Evolutionary conservation across 257 asterid species (phyloP), one percentile per base, ranked within the genome.

Genomic region (Nicotiana benthamiana): DNA sequence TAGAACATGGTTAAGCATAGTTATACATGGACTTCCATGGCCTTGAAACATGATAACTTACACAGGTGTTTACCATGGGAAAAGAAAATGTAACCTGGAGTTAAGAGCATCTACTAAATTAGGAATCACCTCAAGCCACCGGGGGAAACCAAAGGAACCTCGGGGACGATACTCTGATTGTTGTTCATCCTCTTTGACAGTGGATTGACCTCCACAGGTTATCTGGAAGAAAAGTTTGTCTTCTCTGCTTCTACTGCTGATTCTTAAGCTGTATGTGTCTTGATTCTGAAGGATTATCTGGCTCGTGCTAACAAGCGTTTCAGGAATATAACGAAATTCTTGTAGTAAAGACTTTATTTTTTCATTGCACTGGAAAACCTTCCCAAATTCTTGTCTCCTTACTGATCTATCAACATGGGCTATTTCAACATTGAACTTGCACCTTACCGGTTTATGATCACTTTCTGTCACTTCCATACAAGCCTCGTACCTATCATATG

Each of bases 401-500:
- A 92, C 84, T 20, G 97, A 94, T 89, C 98, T 84, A 80, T 94
- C 95, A 10, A 92, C 93, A 77, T 84, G 97, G n/a, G 98, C 92
- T 75, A 94, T 94, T 83, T 92, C 98, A 28, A 94, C 84, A 40
- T 90, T 83, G 81, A 96, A 80, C 80, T 91, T 96, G 91, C 99
- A 96, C 16, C 99, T 87, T 26, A 96, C 97, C 0, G 98, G 99
- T 75, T 96, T 96, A 79, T 96, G 99, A 86, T 96, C 99, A 78
- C 98, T 96, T 80, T 96, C 99, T 10, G 89, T 92, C 64, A 96
- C 98, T 75, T 94, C 97, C 99, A 96, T 96, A 56, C 94, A 87
- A 53, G 97, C 99, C 78, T 92, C 98, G 9, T 96, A 94, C 88
- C 99, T 96, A 81, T 7, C 15, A 75, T 51, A 61, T 53, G 27